Evolutionary conservation across 1,284 basidiomycete genomes (phyloP).

Genomic region (Sporisorium exsertum): DNA sequence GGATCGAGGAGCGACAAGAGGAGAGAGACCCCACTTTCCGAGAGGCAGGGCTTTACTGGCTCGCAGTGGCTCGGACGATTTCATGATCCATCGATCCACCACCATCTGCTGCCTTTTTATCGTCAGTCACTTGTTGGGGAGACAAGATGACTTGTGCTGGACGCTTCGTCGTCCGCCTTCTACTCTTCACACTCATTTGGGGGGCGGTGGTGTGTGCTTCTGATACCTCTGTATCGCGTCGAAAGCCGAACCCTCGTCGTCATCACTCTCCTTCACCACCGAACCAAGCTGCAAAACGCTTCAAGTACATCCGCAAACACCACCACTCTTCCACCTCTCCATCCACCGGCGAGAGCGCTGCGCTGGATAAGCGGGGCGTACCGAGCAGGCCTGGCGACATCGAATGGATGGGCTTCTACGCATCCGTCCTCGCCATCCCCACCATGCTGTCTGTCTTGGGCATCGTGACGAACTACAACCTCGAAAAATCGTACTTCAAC

Average conservation of each 20-base stretch:
- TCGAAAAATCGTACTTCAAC: conserved; percentile 35
- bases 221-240: neutral
- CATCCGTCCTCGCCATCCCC: conserved; percentile 29
- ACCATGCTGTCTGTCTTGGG: conserved; percentile 29
- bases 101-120: neutral
- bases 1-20: neutral
- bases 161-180: neutral
- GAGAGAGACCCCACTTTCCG: neutral
- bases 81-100: neutral
- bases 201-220: neutral
- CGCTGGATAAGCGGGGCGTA: conserved; percentile 16
- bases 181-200: neutral
- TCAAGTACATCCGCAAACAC: neutral
- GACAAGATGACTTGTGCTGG: neutral
- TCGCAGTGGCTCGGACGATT: neutral
- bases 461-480: conserved; percentile 38
- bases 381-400: conserved; percentile 32
- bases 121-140: too few species aligned
- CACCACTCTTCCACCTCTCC: neutral
- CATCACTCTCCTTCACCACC: too few species aligned
- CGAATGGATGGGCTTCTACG: conserved; percentile 36
- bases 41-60: neutral
- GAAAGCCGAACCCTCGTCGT: neutral
- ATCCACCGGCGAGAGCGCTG: neutral
- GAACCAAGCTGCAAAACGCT: neutral